A percentile compares a stretch with the other conserved stretches of the same genome.
Conservation (phyloP, 139 green algal species). For the Auxenochlorella pyrenoidosa region DNA sequence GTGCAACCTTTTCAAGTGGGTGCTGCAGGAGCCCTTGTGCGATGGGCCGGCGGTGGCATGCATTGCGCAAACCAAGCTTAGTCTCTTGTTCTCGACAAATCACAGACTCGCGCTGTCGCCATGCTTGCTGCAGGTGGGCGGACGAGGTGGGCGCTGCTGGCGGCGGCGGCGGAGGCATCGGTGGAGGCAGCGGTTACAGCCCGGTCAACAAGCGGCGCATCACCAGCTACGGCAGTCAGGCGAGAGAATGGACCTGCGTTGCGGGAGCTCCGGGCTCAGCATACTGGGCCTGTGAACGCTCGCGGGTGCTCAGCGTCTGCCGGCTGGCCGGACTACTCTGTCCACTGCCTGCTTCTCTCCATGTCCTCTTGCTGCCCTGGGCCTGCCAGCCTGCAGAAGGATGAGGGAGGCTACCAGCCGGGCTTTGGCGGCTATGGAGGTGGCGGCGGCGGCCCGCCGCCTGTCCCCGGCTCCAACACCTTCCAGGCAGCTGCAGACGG, state of each 20-base stretch:
- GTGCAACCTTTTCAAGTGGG: slow-evolving; percentile 32
- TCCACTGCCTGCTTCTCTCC: no score
- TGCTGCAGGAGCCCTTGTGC: not conserved
- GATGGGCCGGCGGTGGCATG: not conserved
- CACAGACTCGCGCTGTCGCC: not conserved
- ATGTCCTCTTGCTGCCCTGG: not conserved
- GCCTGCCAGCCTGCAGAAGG: not conserved
- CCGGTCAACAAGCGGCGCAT: slow-evolving; percentile 11
- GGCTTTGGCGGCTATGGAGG: slow-evolving; percentile 15
- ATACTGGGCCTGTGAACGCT: not conserved
- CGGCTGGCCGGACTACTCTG: no score
- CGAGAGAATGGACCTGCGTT: not conserved
- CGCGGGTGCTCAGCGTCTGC: no score
- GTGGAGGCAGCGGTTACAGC: not conserved
- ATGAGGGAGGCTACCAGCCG: slow-evolving; percentile 3
- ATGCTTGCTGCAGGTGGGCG: not conserved
- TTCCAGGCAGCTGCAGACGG: slow-evolving; percentile 17
- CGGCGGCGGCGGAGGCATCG: not conserved
- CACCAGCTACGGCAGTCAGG: slow-evolving; percentile 6
- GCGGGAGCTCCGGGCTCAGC: no score
- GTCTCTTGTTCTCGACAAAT: no score
- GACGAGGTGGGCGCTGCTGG: not conserved
- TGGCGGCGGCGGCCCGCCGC: not conserved
- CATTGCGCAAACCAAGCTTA: not conserved
- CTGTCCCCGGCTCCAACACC: not conserved